Evolutionary conservation across 2,329 filamentous ascomycete species (phyloP), one percentile per base, ranked within the genome.

Genomic region (Monosporascus cannonballus): DNA sequence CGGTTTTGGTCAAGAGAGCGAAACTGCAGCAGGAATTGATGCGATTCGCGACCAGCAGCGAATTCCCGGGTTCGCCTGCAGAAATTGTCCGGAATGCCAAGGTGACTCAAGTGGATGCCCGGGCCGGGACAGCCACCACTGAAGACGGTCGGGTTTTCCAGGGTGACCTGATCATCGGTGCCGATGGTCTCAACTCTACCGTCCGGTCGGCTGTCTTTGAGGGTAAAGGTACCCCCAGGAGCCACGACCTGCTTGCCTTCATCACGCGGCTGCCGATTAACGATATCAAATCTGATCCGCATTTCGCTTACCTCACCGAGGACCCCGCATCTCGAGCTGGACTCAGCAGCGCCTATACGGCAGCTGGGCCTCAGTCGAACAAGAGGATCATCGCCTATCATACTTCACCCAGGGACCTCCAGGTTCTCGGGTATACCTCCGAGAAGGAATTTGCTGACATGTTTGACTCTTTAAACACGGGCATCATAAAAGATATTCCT

Each of bases 181-280:
- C 61, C 18, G 61, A 64, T 37, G 61, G 61, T n/a, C 63, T 64
- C 39, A 49, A 63, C 36, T 61, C 59, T 2, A 36, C 56, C 2
- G 61, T 51, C 45, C 51, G 61, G 37, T 48, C 44, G 11, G 49
- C 53, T 22, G 24, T 59, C 15, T 53, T 59, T 7, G 53, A 48
- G 42, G 50, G 50, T 2, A 34, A 54, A 42, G 51, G 52, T 5
- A 49, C 50, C 14, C 47, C 56, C 25, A 55, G 54, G 17, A 56
- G 39, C 6, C 42, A 54, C 38, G 47, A 59, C 42, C 53, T 52
- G 6, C 22, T 59, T 6, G 49, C 54, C 4, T 61, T 61, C 47
- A 62, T 61, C 49, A 52, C 59, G 17, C 49, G 56, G 14, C 20
- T 61, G 9, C 49, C 59, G 4, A 24, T 62, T 20, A 50, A 57